Percentiles rank a stretch among this genome's conserved stretches.
phyloP scores from a whole-genome alignment of 169 alveolate genomes.

The Babesia ovis region DNA sequence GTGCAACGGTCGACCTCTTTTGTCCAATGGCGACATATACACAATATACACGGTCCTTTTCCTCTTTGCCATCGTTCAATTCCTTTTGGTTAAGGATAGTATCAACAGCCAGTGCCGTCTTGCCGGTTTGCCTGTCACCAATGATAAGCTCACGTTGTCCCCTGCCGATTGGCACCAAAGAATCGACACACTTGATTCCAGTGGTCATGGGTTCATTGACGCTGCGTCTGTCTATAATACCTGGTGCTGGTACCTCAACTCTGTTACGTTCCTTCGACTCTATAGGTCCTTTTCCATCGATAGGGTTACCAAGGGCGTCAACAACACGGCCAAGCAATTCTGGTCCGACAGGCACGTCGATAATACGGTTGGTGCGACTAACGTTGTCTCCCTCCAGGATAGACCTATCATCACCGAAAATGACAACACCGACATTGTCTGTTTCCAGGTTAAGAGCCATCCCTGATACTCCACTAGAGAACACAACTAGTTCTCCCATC shows the following conservation, averaged over 20 bases:
- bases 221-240: constrained; percentile 95
- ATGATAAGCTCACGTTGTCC: constrained; percentile 98
- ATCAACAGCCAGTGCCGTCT: constrained; percentile 96
- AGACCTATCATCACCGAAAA: constrained; percentile 95
- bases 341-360: constrained; percentile 95
- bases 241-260: constrained; percentile 97
- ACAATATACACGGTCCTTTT: constrained; percentile 90
- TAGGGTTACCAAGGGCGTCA: constrained; percentile 96
- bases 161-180: constrained; percentile 97
- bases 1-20: constrained; percentile 94
- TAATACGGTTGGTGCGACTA: constrained; percentile 93
- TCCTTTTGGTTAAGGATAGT: constrained; percentile 92
- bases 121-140: constrained; percentile 98
- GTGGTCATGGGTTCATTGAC: constrained; percentile 97
- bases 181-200: constrained; percentile 95
- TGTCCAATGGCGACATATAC: constrained; percentile 98
- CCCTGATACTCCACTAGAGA: constrained; percentile 87
- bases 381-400: constrained; percentile 95
- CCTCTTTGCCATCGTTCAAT: constrained; percentile 79
- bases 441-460: constrained; percentile 97
- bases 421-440: constrained; percentile 97
- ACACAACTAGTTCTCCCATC: constrained; percentile 96
- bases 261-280: constrained; percentile 86
- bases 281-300: constrained; percentile 94
- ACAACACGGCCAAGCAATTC: constrained; percentile 96